Percentiles rank a stretch among this genome's conserved stretches.
Evolutionary conservation across 306 rosid species (phyloP).

Genomic region (Inga leiocalycina): DNA sequence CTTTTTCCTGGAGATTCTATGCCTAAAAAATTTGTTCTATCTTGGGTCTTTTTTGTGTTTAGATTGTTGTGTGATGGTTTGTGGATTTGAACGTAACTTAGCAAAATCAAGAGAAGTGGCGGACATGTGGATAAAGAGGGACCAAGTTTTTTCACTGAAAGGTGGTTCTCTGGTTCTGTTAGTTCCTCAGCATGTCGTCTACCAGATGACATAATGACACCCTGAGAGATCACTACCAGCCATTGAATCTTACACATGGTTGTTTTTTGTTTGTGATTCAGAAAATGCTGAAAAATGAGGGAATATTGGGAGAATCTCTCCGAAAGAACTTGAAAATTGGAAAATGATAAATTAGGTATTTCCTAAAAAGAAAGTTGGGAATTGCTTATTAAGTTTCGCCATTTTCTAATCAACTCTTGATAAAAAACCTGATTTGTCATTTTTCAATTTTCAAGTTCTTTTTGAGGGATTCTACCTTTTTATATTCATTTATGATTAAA

Average conservation of each 20-base stretch:
- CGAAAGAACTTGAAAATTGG: no score
- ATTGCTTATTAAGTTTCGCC: no score
- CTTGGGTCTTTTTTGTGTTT: neutral
- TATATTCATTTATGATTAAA: no score
- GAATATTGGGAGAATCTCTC: no score
- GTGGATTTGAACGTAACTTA: conserved; percentile 42
- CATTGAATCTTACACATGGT: conserved; percentile 15
- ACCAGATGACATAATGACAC: neutral
- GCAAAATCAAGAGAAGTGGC: conserved; percentile 37
- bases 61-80: conserved; percentile 27
- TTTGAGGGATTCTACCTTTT: no score
- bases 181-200: conserved; percentile 7
- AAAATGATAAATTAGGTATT: no score
- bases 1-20: neutral
- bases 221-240: conserved; percentile 10
- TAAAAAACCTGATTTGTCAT: no score
- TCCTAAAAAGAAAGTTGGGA: no score
- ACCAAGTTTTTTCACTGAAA: conserved; percentile 57
- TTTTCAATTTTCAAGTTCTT: no score
- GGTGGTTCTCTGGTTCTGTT: conserved; percentile 23
- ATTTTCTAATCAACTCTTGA: no score
- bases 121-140: conserved; percentile 64
- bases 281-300: neutral
- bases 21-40: neutral
- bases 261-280: conserved; percentile 24